phyloP scores from a whole-genome alignment of 352 stramenopile genomes.

The Phytophthora litchii region DNA sequence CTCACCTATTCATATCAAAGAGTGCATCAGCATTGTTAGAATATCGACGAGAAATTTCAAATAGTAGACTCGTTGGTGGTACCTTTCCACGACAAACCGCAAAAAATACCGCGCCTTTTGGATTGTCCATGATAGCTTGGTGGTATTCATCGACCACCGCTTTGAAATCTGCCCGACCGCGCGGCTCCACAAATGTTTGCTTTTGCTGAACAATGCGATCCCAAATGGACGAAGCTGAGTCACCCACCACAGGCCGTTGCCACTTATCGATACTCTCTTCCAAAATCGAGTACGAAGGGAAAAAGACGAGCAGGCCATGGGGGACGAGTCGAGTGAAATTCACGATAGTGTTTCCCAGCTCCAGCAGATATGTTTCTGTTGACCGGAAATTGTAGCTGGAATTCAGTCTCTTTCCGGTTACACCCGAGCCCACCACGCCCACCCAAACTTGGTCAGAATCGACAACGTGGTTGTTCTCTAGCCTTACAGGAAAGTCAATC shows the following conservation, averaged over 20 bases:
- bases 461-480: constrained; percentile 99
- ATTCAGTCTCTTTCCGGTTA: constrained; percentile 93
- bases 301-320: constrained; percentile 98
- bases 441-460: constrained; percentile 88
- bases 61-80: neutral
- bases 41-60: no score
- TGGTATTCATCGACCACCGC: constrained; percentile 83
- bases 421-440: constrained; percentile 92
- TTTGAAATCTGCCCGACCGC: constrained; percentile 78
- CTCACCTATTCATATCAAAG: constrained; percentile 77
- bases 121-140: constrained; percentile 67
- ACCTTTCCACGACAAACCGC: constrained; percentile 98
- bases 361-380: constrained; percentile 93
- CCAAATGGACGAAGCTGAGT: constrained; percentile 74
- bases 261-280: constrained; percentile 85
- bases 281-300: constrained; percentile 98
- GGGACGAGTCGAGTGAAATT: constrained; percentile 95
- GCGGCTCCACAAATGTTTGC: constrained; percentile 79
- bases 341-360: constrained; percentile 97
- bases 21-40: neutral
- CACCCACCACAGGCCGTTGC: constrained; percentile 48
- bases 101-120: constrained; percentile 95
- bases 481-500: constrained; percentile 94
- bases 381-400: constrained; percentile 95
- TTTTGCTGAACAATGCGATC: constrained; percentile 80